Evolutionary conservation across 257 asterid species (phyloP).

Genomic region (Lithospermum erythrorhizon): DNA sequence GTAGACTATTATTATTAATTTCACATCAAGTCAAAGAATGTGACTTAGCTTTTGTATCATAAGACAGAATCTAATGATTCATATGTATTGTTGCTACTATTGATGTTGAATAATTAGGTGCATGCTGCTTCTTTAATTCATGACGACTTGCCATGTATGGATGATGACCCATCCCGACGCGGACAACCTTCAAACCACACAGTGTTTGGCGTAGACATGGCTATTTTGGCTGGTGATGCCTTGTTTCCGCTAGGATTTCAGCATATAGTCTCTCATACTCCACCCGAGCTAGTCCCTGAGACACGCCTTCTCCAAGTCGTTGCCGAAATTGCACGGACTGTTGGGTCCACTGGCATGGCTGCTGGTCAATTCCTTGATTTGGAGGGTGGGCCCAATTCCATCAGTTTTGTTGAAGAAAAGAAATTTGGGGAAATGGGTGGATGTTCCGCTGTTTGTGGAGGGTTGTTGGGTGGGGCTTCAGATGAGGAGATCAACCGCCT

Average conservation of each 20-base stretch:
- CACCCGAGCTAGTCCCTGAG: constrained; percentile 66
- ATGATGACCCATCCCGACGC: constrained; percentile 84
- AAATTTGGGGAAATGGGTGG: constrained; percentile 91
- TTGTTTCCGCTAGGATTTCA: constrained; percentile 89
- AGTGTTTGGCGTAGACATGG: constrained; percentile 80
- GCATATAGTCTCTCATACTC: constrained; percentile 82
- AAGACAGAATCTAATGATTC: neutral
- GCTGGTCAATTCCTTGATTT: constrained; percentile 89
- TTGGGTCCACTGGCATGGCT: constrained; percentile 97
- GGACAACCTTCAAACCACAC: constrained; percentile 91
- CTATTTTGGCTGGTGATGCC: constrained; percentile 91
- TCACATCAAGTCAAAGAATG: neutral
- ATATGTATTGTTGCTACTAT: neutral
- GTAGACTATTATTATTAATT: no score
- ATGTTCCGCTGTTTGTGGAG: constrained; percentile 96
- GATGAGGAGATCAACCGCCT: constrained; percentile 67
- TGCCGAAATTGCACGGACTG: constrained; percentile 89
- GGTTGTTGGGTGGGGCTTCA: constrained; percentile 75
- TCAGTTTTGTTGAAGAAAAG: constrained; percentile 71
- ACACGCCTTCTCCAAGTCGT: constrained; percentile 51
- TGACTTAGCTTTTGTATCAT: no score
- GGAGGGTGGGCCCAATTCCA: constrained; percentile 65
- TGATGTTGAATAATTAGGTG: constrained; percentile 33
- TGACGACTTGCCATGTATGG: constrained; percentile 97
- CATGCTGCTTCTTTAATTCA: constrained; percentile 93